Evolutionary conservation across 1,284 basidiomycete genomes (phyloP).

Genomic region (Xerocomus nothofagi): DNA sequence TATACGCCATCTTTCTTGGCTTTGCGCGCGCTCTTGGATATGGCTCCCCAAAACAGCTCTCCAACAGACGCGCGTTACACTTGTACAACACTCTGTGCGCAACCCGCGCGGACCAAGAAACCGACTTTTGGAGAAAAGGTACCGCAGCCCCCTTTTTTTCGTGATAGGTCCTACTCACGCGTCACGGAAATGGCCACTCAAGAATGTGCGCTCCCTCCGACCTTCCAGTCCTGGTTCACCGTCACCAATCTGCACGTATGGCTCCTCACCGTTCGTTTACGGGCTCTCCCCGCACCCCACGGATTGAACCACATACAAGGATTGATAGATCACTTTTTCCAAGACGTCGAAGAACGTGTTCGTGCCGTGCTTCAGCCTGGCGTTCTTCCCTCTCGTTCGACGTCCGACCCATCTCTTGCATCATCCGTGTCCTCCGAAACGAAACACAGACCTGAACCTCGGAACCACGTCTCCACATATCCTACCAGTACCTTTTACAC

Average conservation of each 20-base stretch:
- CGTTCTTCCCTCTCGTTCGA: conserved; percentile 27
- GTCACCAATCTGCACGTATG: conserved; percentile 93
- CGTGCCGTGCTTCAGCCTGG: conserved; percentile 74
- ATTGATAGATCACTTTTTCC: conserved; percentile 94
- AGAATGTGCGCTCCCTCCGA: conserved; percentile 86
- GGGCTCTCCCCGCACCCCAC: conserved; percentile 72
- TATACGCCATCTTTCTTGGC: conserved; percentile 50
- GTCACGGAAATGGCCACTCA: background rate
- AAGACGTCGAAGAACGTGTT: conserved; percentile 91
- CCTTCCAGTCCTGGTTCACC: conserved; percentile 98
- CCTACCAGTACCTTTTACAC: conserved; percentile 48
- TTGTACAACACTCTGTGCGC: conserved; percentile 63
- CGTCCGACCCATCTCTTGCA: conserved; percentile 27
- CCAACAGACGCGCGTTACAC: conserved; percentile 54
- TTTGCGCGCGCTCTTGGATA: conserved; percentile 60
- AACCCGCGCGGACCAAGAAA: conserved; percentile 58
- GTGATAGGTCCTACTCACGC: background rate
- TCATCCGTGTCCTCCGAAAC: conserved; percentile 39
- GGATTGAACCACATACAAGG: conserved; percentile 74
- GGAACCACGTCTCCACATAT: conserved; percentile 27
- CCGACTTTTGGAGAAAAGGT: conserved; percentile 69
- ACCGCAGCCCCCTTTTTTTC: conserved; percentile 9
- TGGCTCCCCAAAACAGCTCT: conserved; percentile 58
- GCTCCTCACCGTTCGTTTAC: conserved; percentile 86
- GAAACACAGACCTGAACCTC: conserved; percentile 11